These are phyloP conservation scores for Xylaria cubensis DNA, from an alignment of 495 filamentous ascomycete species.

Conservation along the genomic window DNA sequence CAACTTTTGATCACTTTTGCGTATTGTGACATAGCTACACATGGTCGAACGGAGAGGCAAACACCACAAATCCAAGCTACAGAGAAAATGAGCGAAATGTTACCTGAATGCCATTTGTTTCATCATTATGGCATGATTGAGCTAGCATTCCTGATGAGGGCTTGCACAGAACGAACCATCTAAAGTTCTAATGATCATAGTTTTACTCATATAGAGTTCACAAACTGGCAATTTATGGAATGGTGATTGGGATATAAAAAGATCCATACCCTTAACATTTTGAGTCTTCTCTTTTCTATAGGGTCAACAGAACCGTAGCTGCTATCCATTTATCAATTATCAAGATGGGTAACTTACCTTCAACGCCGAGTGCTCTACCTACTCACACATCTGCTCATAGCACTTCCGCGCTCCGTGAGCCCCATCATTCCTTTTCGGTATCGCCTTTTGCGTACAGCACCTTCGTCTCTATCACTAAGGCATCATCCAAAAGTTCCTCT, in stretches of 20 bases:
- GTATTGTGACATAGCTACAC: not conserved
- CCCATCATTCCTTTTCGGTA: constrained; percentile 13
- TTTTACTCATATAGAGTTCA: not conserved
- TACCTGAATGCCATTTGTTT: not conserved
- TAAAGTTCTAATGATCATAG: too few species aligned
- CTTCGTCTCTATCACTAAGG: constrained; percentile 18
- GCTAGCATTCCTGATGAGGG: not conserved
- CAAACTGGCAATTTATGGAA: not conserved
- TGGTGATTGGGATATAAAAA: not conserved
- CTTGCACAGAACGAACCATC: not conserved
- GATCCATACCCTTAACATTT: not conserved
- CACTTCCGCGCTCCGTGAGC: not conserved
- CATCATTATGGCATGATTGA: constrained; percentile 3
- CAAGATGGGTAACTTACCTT: constrained; percentile 21
- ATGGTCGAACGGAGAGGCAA: not conserved
- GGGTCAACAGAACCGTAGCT: not conserved
- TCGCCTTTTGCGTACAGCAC: constrained; percentile 11
- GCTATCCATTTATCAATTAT: not conserved
- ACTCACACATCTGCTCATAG: constrained; percentile 6
- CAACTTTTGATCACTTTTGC: not conserved
- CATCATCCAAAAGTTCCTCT: not conserved
- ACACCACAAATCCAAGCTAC: too few species aligned
- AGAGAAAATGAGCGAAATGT: not conserved
- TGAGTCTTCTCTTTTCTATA: not conserved
- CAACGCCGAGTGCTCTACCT: constrained; percentile 5